phyloP scores from a whole-genome alignment of 345 rosid species.

The Psidium friedrichsthalianum region DNA sequence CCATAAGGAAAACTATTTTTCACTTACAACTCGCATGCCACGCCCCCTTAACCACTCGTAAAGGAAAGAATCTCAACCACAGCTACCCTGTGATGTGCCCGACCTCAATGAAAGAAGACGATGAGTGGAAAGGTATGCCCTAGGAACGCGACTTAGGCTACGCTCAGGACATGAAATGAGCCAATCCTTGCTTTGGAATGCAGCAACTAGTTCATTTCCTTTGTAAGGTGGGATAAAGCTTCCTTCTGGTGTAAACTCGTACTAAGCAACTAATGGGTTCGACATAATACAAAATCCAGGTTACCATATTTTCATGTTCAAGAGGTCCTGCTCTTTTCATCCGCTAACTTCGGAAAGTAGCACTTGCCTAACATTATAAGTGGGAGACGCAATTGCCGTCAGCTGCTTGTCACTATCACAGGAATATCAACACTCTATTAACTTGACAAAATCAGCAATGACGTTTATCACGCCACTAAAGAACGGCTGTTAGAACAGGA shows the following conservation, averaged over 20 bases:
- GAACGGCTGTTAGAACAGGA: not conserved
- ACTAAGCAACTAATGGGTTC: not conserved
- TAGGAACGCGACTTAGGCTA: not conserved
- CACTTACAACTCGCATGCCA: not conserved
- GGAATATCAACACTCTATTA: not conserved
- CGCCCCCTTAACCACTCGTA: not conserved
- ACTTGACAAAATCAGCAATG: not conserved
- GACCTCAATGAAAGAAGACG: not conserved
- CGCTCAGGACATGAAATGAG: not conserved
- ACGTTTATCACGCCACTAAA: not conserved
- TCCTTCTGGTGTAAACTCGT: not conserved
- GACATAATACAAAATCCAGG: not conserved
- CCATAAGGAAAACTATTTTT: not conserved
- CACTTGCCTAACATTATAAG: not conserved
- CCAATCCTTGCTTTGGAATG: not conserved
- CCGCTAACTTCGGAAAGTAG: not conserved
- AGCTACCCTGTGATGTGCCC: not conserved
- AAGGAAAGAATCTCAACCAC: not conserved
- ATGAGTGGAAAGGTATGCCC: not conserved
- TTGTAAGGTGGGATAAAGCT: not conserved
- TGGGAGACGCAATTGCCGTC: not conserved
- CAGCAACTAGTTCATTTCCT: not conserved
- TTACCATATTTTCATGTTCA: not conserved
- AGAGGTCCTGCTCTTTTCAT: not conserved
- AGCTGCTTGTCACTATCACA: not conserved